A percentile compares a stretch with the other conserved stretches of the same genome.
Evolutionary conservation across 2,329 filamentous ascomycete species (phyloP).

Genomic region (Aspergillus chevalieri): DNA sequence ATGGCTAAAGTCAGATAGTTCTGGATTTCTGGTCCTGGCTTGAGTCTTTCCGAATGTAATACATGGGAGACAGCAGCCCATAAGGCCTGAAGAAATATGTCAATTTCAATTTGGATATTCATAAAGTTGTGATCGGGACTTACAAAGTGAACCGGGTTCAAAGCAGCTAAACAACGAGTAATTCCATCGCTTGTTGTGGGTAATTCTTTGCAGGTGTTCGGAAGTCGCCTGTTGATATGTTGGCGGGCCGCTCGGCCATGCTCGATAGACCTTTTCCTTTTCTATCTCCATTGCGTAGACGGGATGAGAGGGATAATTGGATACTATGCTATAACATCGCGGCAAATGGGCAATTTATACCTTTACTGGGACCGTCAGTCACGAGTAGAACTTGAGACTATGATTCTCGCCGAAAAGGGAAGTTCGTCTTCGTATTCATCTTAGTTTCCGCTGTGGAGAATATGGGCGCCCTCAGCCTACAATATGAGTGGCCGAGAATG

Average conservation of each 20-base stretch:
- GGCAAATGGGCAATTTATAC: not conserved
- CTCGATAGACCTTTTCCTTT: slow-evolving; percentile 6
- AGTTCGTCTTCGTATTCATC: slow-evolving; percentile 4
- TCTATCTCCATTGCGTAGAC: not conserved
- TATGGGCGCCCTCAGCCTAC: not conserved
- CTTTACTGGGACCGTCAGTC: not conserved
- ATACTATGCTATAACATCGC: not conserved
- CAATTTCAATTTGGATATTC: not conserved
- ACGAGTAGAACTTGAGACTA: not conserved
- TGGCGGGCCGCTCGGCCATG: slow-evolving; percentile 3
- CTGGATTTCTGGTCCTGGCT: slow-evolving; percentile 6
- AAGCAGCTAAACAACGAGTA: slow-evolving; percentile 13
- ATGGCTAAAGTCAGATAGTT: slow-evolving; percentile 3
- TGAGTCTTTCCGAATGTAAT: slow-evolving; percentile 14
- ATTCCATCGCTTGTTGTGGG: slow-evolving; percentile 9
- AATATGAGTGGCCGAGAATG: not conserved
- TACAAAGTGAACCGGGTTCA: slow-evolving; percentile 12
- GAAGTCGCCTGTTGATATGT: slow-evolving; percentile 5
- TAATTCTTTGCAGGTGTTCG: slow-evolving; percentile 2
- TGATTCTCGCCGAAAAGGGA: slow-evolving; percentile 1
- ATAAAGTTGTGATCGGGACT: not conserved
- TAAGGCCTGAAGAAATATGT: not conserved
- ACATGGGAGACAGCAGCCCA: slow-evolving; percentile 10
- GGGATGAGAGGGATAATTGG: not conserved
- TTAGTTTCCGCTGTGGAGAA: no score